phyloP scores from a whole-genome alignment of 2,329 filamentous ascomycete species.

The Fusarium sp. region DNA sequence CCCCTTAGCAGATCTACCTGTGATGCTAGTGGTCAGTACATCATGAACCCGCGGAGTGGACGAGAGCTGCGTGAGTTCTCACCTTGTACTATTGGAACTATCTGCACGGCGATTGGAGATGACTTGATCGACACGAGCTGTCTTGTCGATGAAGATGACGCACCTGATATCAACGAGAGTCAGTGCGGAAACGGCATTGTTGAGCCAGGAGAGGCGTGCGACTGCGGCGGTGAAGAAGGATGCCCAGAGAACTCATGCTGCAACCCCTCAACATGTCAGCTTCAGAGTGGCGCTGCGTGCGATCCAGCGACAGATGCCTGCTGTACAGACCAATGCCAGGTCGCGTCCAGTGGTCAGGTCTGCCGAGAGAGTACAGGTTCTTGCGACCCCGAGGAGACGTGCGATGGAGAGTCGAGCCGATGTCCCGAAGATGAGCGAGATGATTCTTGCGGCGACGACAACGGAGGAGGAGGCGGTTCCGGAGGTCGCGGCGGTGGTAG shows the following conservation, averaged over 20 bases:
- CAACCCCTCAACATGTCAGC: constrained; percentile 21
- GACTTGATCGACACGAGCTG: constrained; percentile 79
- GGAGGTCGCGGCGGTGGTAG: background rate
- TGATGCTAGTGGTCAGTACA: constrained; percentile 76
- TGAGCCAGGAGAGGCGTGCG: constrained; percentile 25
- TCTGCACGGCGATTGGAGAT: constrained; percentile 82
- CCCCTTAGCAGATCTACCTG: constrained; percentile 74
- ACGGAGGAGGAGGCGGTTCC: background rate
- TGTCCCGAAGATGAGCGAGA: constrained; percentile 22
- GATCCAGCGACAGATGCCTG: constrained; percentile 19
- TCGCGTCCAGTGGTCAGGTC: background rate
- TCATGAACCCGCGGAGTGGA: constrained; percentile 90
- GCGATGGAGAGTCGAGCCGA: constrained; percentile 16
- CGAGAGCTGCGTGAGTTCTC: constrained; percentile 79
- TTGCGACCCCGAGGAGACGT: constrained; percentile 23
- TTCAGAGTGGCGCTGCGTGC: constrained; percentile 11
- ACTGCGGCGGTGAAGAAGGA: constrained; percentile 17
- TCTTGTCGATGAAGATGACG: constrained; percentile 79
- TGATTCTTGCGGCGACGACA: background rate
- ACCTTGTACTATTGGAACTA: constrained; percentile 84
- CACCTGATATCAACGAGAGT: constrained; percentile 79
- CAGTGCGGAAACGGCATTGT: constrained; percentile 80
- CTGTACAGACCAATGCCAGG: constrained; percentile 22
- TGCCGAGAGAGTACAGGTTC: constrained; percentile 17
- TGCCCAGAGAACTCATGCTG: constrained; percentile 20